Evolutionary conservation across 148 eudicot genomes (phyloP), one percentile per base, ranked within the genome.

Genomic region (Rhododendron vialii): DNA sequence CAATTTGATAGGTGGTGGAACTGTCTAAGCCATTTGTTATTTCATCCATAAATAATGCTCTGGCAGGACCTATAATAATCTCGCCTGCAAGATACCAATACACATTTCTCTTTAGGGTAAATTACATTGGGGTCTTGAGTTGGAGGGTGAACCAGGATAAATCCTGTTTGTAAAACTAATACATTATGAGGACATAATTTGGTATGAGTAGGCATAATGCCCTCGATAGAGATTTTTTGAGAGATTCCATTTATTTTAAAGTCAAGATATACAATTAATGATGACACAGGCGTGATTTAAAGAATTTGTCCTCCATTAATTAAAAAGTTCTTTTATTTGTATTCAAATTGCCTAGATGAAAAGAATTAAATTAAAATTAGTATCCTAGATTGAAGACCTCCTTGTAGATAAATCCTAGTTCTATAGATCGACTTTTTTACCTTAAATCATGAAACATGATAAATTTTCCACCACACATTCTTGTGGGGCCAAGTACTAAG

Each of bases 11-110:
- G 50, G 98, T 93, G 36, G 98, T 96, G 77, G 98, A 93, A 98
- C 67, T 61, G 67, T 61, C 67, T 7, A 61, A 61, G n/a, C 67
- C 67, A 61, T 61, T 61, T 61, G 67, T 91, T 88, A 96, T 96
- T 88, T 96, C 98, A 89, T 96, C 98, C 98, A 96, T 91, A 82
- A 96, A 93, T 41, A 94, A 83, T 50, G 94, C 94, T 83, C 85
- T 92, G 80, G 93, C 90, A 17, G 98, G 94, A 55, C 98, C 98
- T 47, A 94, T 94, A 83, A 96, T 90, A 96, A 96, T 96, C 92
- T 96, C 96, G n/a, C 94, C 98, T 96, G 88, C 48, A 86, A 28
- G 43, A 38, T 85, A 79, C 61, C 28, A 33, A 71, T 59, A 45
- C 48, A 84, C 84, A 11, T 15, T 17, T 55, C 1, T 15, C 22